Base-by-base conservation (phyloP, 1,139 yeast genomes). In the Taphrina betulina region DNA sequence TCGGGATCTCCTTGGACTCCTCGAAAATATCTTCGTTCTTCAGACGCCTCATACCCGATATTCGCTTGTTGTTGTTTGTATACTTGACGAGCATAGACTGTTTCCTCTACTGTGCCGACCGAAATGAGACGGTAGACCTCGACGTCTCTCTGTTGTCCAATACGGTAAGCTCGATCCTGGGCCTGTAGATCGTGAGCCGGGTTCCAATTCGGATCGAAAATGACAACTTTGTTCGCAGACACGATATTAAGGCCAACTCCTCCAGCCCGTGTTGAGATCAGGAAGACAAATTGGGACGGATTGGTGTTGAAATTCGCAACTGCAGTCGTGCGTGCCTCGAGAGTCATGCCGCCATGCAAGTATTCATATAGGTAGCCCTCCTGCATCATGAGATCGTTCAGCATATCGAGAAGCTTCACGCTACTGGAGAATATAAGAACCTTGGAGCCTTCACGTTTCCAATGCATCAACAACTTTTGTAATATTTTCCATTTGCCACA, bases 161-260 rank as follows among this genome's bases (percentile, higher is more conserved):
- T 92, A 73, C 98, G 81, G 69, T 92, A 98, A 0, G 98, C 98
- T 67, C 98, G 79, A 69, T 92, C 98, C 97, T 92, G 92, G 0
- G 98, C 97, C 71, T 92, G 98, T 64, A 92, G 75, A 75, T 92
- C 98, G 0, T 97, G 97, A 68, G 92, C 97, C 1, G 98, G 98
- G 67, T 92, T 92, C 98, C 98, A 92, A 71, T 92, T 97, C 0
- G 96, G 87, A 69, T 92, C 98, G 66, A 82, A 92, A 33, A 92
- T 72, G 10, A 92, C 79, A 57, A 92, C 98, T 58, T 84, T 80
- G 70, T 92, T 96, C 1, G 98, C 98, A 31, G 88, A 79, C 0
- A 96, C 90, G 66, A 92, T 77, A 67, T 92, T 92, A 66, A 92
- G 92, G 67, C 98, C 98, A 58, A 92, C 75, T 10, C 98, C 98